Base-by-base conservation (phyloP, 108 stramenopile genomes). In the Cyclotella distinguenda region DNA sequence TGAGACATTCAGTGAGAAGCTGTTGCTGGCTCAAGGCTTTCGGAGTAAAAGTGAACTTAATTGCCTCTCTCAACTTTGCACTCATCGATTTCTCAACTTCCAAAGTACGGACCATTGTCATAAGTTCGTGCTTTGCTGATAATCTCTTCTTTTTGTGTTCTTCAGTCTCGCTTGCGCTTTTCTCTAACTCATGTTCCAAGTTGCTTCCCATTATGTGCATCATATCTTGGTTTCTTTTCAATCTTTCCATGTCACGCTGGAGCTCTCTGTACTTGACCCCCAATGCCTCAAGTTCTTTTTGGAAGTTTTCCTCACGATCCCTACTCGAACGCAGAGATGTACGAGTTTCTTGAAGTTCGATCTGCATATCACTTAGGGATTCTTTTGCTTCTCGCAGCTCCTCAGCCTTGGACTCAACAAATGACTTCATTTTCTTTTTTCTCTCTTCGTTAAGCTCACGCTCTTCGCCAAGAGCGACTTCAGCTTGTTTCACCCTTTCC, bases 21-120 rank as follows among this genome's bases (percentile, higher is more conserved):
- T 93, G 86, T 35, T 93, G 91, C 60, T 93, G 91, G 46, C 82
- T 86, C 48, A 86, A 64, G 9, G 86, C 87, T 46, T 93, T 93
- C 2, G 91, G 88, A 15, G 86, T 89, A 42, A 93, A 86, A 3
- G 86, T 88, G 50, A 83, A 86, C 59, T 86, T 88, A 52, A 93
- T 81, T 36, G 73, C 74, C 30, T 93, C 91, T 30, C 83, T 81
- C 38, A 93, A 51, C 35, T 85, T 78, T 15, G 44, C 70, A 57
- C 66, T 85, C 6, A 87, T 77, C 11, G 79, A 70, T 28, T 74
- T 72, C 68, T 93, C 91, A 4, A 80, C 76, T 60, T 93, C 91
- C 40, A 93, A 50, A 21, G 82, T 84, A 23, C 83, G 68, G 23
- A 93, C 68, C 39, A 93, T 84, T 27, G 86, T 78, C 91, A 93